These are phyloP conservation scores for Persicaria maculosa DNA, from an alignment of 148 eudicot species.

Conservation along the genomic window DNA sequence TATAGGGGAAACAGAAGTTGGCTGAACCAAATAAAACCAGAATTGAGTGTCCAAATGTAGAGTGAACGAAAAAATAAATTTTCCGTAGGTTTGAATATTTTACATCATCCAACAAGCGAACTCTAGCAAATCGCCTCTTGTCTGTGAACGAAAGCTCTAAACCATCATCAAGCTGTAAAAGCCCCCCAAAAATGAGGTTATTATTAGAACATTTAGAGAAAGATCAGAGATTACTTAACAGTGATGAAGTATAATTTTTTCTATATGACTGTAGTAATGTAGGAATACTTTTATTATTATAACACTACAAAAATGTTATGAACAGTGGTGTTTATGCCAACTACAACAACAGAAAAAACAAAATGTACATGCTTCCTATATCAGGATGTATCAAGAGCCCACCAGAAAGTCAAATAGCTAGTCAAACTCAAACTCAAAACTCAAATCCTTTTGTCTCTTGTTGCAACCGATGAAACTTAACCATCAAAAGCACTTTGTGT, in stretches of 20 bases:
- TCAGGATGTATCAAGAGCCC: neutral
- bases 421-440: neutral
- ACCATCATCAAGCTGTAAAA: slow-evolving; percentile 81
- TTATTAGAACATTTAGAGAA: neutral
- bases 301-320: neutral
- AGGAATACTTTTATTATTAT: neutral
- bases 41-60: neutral
- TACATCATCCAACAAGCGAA: slow-evolving; percentile 82
- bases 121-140: slow-evolving; percentile 96
- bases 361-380: neutral
- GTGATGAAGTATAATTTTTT: neutral
- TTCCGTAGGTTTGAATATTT: slow-evolving; percentile 4
- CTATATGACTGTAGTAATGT: neutral
- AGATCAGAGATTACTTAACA: neutral
- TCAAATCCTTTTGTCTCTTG: neutral
- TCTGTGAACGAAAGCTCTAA: slow-evolving; percentile 94
- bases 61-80: neutral
- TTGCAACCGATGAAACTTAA: neutral
- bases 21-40: slow-evolving; percentile 36
- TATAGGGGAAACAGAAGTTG: slow-evolving; percentile 68
- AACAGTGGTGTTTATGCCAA: neutral
- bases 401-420: neutral
- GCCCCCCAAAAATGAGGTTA: neutral
- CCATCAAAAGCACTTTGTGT: neutral
- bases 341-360: neutral